A percentile compares a stretch with the other conserved stretches of the same genome.
Conservation (phyloP, 179 eudicot genomes). For the Spergularia azorica region DNA sequence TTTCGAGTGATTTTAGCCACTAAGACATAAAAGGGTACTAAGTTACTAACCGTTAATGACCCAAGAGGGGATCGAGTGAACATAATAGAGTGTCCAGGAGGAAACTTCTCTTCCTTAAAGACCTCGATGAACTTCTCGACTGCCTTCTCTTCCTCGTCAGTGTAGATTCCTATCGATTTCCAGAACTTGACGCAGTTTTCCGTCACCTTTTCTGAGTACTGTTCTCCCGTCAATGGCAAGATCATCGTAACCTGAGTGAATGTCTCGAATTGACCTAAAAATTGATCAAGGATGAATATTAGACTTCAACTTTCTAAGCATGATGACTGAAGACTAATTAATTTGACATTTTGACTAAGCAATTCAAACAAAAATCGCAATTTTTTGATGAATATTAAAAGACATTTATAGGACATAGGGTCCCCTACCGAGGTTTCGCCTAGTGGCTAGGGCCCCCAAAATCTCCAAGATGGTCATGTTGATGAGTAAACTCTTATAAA, state of each 20-base stretch:
- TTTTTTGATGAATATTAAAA: too few species aligned
- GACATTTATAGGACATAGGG: too few species aligned
- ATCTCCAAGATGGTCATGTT: too few species aligned
- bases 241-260: constrained; percentile 73
- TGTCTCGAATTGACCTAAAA: constrained; percentile 82
- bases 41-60: constrained; percentile 52
- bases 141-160: constrained; percentile 66
- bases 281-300: not conserved
- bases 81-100: constrained; percentile 77
- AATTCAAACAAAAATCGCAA: too few species aligned
- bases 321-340: too few species aligned
- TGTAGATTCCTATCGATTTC: constrained; percentile 69
- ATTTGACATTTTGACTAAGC: too few species aligned
- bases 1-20: not conserved
- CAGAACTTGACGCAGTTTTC: constrained; percentile 74
- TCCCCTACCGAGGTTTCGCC: too few species aligned
- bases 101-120: constrained; percentile 62
- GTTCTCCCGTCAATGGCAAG: constrained; percentile 72
- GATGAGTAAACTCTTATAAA: too few species aligned
- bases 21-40: not conserved
- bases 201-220: constrained; percentile 72
- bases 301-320: not conserved
- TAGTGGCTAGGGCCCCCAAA: too few species aligned
- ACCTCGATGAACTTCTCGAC: constrained; percentile 51
- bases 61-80: constrained; percentile 70